Conservation (phyloP, 169 alveolate species). For the Cryptosporidium canis region DNA sequence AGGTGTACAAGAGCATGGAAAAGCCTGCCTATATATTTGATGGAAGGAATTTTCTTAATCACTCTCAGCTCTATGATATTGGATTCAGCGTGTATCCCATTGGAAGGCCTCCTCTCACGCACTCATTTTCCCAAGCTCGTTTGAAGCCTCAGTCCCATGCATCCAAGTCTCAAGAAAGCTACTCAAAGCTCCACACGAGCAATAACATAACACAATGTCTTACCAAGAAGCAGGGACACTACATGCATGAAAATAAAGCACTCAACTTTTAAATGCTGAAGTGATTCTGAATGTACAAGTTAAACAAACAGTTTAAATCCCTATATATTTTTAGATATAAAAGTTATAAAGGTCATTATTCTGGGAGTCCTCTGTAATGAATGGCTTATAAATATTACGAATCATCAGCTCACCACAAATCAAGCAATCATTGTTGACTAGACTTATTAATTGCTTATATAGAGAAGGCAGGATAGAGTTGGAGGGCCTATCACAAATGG, state of each 20-base stretch:
- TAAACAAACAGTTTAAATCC: too few relatives aligned
- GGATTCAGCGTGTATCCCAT: constrained; percentile 80
- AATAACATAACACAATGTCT: neutral
- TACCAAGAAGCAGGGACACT: neutral
- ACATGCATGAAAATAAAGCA: neutral
- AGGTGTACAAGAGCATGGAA: constrained; percentile 71
- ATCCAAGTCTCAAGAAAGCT: neutral
- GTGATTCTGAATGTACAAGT: too few relatives aligned
- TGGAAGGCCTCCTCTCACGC: constrained; percentile 68
- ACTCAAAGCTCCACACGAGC: neutral
- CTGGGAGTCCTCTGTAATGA: constrained; percentile 9
- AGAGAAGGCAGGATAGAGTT: neutral
- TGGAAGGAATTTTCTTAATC: constrained; percentile 85
- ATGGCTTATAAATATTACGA: constrained; percentile 35
- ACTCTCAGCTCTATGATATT: constrained; percentile 54
- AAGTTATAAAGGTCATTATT: neutral
- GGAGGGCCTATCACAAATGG: neutral
- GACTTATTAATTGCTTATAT: constrained; percentile 13
- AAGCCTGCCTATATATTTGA: constrained; percentile 86
- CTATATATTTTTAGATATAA: too few relatives aligned
- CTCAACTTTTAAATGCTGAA: neutral
- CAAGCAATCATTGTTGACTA: constrained; percentile 21
- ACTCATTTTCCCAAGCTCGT: neutral
- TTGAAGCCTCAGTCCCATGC: neutral
- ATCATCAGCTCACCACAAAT: constrained; percentile 68